These are phyloP conservation scores for Ilyonectria mors-panacis DNA, from an alignment of 2,329 filamentous ascomycete species.

Conservation along the genomic window DNA sequence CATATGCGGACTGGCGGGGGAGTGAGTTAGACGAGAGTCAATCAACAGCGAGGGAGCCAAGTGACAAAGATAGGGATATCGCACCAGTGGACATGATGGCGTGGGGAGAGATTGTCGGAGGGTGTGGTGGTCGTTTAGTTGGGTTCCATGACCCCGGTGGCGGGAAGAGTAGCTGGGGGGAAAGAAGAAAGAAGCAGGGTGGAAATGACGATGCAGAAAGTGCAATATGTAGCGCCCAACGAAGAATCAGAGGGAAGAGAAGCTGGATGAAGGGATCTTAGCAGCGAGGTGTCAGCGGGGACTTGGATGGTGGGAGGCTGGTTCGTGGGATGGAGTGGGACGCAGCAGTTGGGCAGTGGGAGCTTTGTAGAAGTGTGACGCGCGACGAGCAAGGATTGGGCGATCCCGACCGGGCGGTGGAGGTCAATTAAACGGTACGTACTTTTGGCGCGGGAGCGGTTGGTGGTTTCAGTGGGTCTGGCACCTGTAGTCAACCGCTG, in stretches of 20 bases:
- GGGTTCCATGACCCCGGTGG: slow-evolving; percentile 39
- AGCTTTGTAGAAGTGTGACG: slow-evolving; percentile 36
- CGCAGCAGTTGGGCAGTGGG: slow-evolving; percentile 30
- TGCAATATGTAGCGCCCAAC: slow-evolving; percentile 13
- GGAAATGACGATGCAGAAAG: slow-evolving; percentile 3
- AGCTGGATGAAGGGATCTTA: slow-evolving; percentile 23
- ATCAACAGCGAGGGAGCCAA: neutral
- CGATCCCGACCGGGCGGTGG: slow-evolving; percentile 25
- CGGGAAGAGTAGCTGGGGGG: slow-evolving; percentile 25
- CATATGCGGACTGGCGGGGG: slow-evolving; percentile 81
- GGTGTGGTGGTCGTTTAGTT: slow-evolving; percentile 35
- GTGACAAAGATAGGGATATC: slow-evolving; percentile 19
- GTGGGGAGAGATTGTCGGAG: slow-evolving; percentile 9
- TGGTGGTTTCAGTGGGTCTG: neutral
- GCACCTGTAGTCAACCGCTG: neutral
- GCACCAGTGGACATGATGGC: slow-evolving; percentile 47
- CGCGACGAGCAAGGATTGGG: slow-evolving; percentile 45
- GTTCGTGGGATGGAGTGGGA: slow-evolving; percentile 23
- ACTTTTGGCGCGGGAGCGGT: neutral
- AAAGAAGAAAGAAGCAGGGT: neutral
- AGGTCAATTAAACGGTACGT: slow-evolving; percentile 41
- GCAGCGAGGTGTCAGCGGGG: slow-evolving; percentile 13
- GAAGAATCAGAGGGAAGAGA: slow-evolving; percentile 21
- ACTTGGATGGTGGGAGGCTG: slow-evolving; percentile 27
- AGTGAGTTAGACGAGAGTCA: slow-evolving; percentile 37